These are phyloP conservation scores for Cutaneotrichosporon sp. DNA, from an alignment of 1,284 basidiomycete species.

Conservation along the genomic window DNA sequence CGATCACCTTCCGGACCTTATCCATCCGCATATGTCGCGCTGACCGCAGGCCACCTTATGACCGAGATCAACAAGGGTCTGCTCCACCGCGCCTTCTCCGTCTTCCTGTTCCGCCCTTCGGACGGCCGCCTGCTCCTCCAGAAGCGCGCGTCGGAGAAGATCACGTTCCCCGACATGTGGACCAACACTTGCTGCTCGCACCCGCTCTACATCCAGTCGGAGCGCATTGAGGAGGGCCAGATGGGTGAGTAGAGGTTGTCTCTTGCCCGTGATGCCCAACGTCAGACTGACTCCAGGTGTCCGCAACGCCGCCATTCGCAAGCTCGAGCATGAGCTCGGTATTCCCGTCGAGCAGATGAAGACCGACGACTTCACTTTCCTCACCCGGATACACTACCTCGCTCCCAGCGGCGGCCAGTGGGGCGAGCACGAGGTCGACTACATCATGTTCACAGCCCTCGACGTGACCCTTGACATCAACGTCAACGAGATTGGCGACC, in stretches of 20 bases:
- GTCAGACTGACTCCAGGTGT: conserved; percentile 55
- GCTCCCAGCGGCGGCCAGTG: conserved; percentile 89
- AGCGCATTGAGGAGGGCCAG: conserved; percentile 75
- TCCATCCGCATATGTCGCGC: neutral
- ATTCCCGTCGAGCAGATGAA: conserved; percentile 70
- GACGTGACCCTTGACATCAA: conserved; percentile 85
- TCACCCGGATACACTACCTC: conserved; percentile 96
- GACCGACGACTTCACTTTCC: conserved; percentile 85
- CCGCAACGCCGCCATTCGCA: conserved; percentile 82
- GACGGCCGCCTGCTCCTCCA: conserved; percentile 95
- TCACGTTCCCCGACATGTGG: conserved; percentile 99
- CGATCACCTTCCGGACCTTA: too few relatives aligned
- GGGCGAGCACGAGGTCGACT: conserved; percentile 99
- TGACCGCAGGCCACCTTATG: conserved; percentile 84
- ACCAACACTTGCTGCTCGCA: conserved; percentile 99
- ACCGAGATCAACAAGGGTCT: conserved; percentile 92
- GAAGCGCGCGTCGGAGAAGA: conserved; percentile 93
- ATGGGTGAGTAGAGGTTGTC: conserved; percentile 6
- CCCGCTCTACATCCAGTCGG: conserved; percentile 71
- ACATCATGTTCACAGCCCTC: conserved; percentile 91
- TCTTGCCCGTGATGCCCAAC: too few relatives aligned
- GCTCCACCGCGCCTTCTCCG: conserved; percentile 96
- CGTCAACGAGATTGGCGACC: conserved; percentile 85
- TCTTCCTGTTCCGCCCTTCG: conserved; percentile 90
- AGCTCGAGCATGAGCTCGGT: conserved; percentile 95